Base-by-base conservation (phyloP, 192 early-diverging fungal genomes). In the Glomus cerebriforme region DNA sequence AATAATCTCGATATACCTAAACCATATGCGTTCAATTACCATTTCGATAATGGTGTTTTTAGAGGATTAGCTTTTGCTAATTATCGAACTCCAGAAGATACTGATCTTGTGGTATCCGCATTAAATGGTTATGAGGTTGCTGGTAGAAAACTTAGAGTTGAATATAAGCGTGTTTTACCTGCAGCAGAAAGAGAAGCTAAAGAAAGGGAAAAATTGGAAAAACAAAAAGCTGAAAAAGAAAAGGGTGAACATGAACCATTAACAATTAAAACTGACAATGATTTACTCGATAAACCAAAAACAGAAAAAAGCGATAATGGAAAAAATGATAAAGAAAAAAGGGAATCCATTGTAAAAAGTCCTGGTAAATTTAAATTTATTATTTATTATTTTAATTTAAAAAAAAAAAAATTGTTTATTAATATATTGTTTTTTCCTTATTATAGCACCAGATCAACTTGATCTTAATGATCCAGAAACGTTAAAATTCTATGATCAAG, bases 11-110 rank as follows among this genome's bases (percentile, higher is more conserved):
- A 90, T 27, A 90, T 93, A 70, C 93, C 93, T 31, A 83, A 87
- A 77, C 92, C 93, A 17, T 92, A 92, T 82, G 93, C 93, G 27
- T 92, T 94, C 83, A 94, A 94, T 83, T 94, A 94, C 78, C 93
- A 94, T 79, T 94, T 91, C 81, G 93, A 94, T 80, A 91, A 91
- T 70, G 88, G 92, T 45, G 85, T 93, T 59, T 94, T 94, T 86
- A 90, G 93, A 78, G 93, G 93, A 8, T 82, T 94, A 73, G 92
- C 92, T 6, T 94, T 94, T 88, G 93, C 92, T 35, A 94, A 94
- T 81, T 94, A 93, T 73, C 86, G 92, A 31, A 92, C 91, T 0
- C 88, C 91, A 26, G 90, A 94, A 79, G 93, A 94, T 82, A 90
- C 93, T 0, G 92, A 91, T 68, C 77, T 89, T 37, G 92, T 92